Conservation (phyloP, 169 alveolate species). For the Plasmodium falciparum region DNA sequence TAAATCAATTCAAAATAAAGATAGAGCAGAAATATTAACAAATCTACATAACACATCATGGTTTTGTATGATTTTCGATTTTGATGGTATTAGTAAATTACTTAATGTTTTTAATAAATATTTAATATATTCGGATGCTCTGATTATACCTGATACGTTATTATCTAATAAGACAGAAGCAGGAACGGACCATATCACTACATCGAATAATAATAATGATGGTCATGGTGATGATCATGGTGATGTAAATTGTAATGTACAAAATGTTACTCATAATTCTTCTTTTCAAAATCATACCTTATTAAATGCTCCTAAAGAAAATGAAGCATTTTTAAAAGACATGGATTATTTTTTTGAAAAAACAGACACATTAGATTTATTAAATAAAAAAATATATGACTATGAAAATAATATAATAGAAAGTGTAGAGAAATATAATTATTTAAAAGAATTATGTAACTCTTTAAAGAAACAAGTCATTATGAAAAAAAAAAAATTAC, state of each 20-base stretch:
- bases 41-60: slow-evolving; percentile 62
- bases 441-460: slow-evolving; percentile 59
- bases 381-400: slow-evolving; percentile 53
- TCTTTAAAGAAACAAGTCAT: slow-evolving; percentile 32
- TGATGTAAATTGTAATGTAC: not conserved
- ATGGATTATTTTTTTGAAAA: slow-evolving; percentile 43
- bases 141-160: slow-evolving; percentile 56
- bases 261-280: no score
- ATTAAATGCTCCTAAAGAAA: no score
- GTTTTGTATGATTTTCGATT: slow-evolving; percentile 70
- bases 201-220: not conserved
- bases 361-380: slow-evolving; percentile 24
- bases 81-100: slow-evolving; percentile 72
- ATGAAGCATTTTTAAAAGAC: not conserved
- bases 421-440: slow-evolving; percentile 44
- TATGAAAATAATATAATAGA: slow-evolving; percentile 68
- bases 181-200: not conserved
- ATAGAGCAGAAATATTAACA: slow-evolving; percentile 49
- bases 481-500: slow-evolving; percentile 41
- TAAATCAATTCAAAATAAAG: slow-evolving; percentile 53
- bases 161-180: slow-evolving; percentile 22
- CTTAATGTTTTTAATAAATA: slow-evolving; percentile 62
- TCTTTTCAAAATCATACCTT: no score
- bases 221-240: no score
- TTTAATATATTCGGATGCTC: slow-evolving; percentile 67